A percentile compares a stretch with the other conserved stretches of the same genome.
Conservation (phyloP, 371 early-diverging fungal genomes). For the Mortierella polycephala region DNA sequence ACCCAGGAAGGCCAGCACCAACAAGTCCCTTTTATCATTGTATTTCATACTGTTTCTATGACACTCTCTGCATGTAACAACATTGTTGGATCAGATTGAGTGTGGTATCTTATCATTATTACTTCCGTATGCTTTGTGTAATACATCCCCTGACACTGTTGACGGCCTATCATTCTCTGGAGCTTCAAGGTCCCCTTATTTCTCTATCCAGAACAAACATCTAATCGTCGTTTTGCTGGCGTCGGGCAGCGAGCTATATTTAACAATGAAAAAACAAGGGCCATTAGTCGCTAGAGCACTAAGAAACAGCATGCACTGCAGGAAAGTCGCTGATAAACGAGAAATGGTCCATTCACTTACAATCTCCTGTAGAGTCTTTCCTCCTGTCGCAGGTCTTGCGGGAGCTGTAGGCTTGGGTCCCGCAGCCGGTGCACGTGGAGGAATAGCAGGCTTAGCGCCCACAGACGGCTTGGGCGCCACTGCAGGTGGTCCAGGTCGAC, state of each 20-base stretch:
- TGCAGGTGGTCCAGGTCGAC: conserved; percentile 59
- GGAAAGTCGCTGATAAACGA: background rate
- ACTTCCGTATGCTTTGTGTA: too few species aligned
- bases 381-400: conserved; percentile 57
- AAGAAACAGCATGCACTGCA: too few species aligned
- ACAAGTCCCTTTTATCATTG: too few species aligned
- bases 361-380: conserved; percentile 49
- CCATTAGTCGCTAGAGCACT: conserved; percentile 3
- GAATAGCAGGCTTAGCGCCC: conserved; percentile 59
- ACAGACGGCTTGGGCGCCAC: conserved; percentile 62
- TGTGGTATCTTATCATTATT: too few species aligned
- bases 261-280: background rate
- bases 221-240: conserved; percentile 29
- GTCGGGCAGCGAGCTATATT: conserved; percentile 32
- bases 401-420: conserved; percentile 62
- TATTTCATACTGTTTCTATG: too few species aligned
- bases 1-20: too few species aligned
- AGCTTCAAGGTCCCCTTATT: too few species aligned
- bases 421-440: conserved; percentile 33
- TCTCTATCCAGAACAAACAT: background rate
- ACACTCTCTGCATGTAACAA: too few species aligned
- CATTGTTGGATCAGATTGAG: too few species aligned
- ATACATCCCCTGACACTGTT: too few species aligned
- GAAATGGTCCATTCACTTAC: conserved; percentile 31
- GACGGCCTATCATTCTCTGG: too few species aligned